Base-by-base conservation (phyloP, 176 grass and related monocot genomes). In the Oropetium thomaeum region DNA sequence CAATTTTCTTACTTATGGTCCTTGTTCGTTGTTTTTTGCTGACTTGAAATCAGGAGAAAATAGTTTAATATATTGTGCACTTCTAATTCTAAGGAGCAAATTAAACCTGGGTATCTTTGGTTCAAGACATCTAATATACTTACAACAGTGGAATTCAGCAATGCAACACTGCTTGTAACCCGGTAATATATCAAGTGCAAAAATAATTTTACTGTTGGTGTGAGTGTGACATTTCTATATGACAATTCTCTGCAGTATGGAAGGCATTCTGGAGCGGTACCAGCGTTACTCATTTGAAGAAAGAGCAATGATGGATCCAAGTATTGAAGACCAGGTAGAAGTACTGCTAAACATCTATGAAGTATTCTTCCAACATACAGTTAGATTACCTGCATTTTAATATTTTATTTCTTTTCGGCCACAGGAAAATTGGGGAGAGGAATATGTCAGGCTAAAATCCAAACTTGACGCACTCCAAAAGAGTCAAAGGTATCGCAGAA, bases 211-310 rank as follows among this genome's bases (percentile, higher is more conserved):
- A 28, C 44, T 11, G 16, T 81, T 34, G 16, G 64, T 64, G 22
- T 27, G 64, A 53, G 22, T 27, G 66, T 58, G 49, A 42, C 32
- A 16, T 75, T 30, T 4, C 42, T 62, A 49, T 65, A 8, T 48
- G 41, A 38, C 62, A 69, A 54, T 81, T 74, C 26, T 78, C 20
- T 79, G 64, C 58, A 92, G 85, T 31, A 94, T 94, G 88, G 95
- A 98, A 73, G 75, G 70, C 35, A 89, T 90, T 87, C 81, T 98
- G 84, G 91, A 87, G 49, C 88, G 88, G 26, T 98, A 94, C 63
- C 84, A 89, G 40, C 82, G 66, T 12, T 91, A 88, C 77, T 93
- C 91, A 44, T 85, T 81, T 54, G 88, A 85, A 70, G 91, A 92
- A 85, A 94, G 67, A 80, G 86, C 81, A n/a, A 61, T 84, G 25